Evolutionary conservation across 306 rosid genomes (phyloP).

Genomic region (Quillaja saponaria): DNA sequence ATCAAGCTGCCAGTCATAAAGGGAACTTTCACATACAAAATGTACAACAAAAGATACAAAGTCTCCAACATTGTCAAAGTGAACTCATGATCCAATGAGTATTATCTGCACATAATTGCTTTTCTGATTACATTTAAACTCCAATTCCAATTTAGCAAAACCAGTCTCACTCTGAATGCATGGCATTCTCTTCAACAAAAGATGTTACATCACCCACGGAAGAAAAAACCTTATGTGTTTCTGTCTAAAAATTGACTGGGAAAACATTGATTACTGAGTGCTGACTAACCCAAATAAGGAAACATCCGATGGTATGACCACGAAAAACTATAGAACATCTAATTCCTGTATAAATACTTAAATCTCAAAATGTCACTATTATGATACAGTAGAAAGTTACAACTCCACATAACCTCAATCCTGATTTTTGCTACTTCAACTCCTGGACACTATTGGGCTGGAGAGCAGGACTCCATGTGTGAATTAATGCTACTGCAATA

Average conservation of each 20-base stretch:
- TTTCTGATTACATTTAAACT: constrained; percentile 10
- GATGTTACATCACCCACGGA: constrained; percentile 48
- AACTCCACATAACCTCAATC: constrained; percentile 38
- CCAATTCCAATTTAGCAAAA: constrained; percentile 27
- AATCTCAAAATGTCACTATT: constrained; percentile 39
- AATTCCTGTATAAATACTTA: constrained; percentile 44
- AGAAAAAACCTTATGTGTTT: constrained; percentile 42
- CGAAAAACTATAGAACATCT: constrained; percentile 36
- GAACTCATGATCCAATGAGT: constrained; percentile 16
- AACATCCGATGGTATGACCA: constrained; percentile 35
- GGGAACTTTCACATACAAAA: not conserved
- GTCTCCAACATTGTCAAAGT: constrained; percentile 10
- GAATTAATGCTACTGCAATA: constrained; percentile 81
- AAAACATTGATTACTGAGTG: constrained; percentile 32
- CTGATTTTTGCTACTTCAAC: constrained; percentile 39
- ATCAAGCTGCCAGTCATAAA: constrained; percentile 12
- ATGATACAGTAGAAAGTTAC: constrained; percentile 48
- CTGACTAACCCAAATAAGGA: constrained; percentile 44
- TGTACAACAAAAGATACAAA: constrained; percentile 16
- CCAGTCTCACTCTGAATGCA: constrained; percentile 26
- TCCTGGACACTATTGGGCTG: constrained; percentile 51
- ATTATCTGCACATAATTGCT: constrained; percentile 21
- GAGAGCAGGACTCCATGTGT: constrained; percentile 67
- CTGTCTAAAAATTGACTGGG: constrained; percentile 37
- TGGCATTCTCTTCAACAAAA: constrained; percentile 36